A percentile compares a stretch with the other conserved stretches of the same genome.
These are phyloP conservation scores for Mortierella sp. DNA, from an alignment of 371 early-diverging fungal species.

Conservation along the genomic window DNA sequence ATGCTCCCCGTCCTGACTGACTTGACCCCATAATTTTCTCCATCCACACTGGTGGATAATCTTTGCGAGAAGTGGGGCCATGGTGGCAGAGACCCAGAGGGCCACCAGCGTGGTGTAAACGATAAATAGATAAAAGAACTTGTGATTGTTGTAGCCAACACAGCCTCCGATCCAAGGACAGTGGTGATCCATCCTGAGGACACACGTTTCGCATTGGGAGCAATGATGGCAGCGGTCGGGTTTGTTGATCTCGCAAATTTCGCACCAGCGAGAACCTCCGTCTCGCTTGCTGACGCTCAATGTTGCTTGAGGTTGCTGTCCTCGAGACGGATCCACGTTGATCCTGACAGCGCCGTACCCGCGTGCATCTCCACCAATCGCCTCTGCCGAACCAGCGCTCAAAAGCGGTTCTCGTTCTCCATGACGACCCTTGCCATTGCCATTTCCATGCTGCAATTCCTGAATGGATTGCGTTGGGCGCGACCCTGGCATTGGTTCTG, in stretches of 20 bases:
- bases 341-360: constrained; percentile 7
- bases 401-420: background rate
- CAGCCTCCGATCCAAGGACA: constrained; percentile 81
- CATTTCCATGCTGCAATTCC: background rate
- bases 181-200: constrained; percentile 76
- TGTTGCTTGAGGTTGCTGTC: constrained; percentile 43
- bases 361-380: background rate
- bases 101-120: constrained; percentile 68
- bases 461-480: background rate
- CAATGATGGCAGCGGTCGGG: constrained; percentile 96
- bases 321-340: background rate
- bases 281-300: constrained; percentile 59
- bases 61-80: constrained; percentile 36
- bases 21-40: background rate
- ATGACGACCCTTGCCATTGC: background rate
- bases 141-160: constrained; percentile 84
- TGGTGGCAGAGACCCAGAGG: constrained; percentile 63
- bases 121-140: constrained; percentile 86
- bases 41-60: constrained; percentile 24
- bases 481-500: constrained; percentile 6
- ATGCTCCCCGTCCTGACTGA: background rate
- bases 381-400: background rate
- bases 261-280: constrained; percentile 66
- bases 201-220: constrained; percentile 85
- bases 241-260: constrained; percentile 69